A percentile compares a stretch with the other conserved stretches of the same genome.
These are phyloP conservation scores for Fagus crenata DNA, from an alignment of 306 rosid genomes.

Conservation along the genomic window DNA sequence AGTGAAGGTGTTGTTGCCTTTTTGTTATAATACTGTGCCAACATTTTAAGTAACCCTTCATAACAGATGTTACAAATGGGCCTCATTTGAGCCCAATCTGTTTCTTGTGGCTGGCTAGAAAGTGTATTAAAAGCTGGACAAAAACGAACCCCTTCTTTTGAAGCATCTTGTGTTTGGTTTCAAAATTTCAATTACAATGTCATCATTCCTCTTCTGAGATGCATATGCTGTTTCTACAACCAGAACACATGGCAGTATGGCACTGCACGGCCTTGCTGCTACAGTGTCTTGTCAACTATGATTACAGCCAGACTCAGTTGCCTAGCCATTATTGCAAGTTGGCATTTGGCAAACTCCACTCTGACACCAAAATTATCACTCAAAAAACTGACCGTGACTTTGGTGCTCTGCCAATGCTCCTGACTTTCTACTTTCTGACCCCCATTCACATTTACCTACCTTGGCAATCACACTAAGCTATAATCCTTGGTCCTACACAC, in stretches of 20 bases:
- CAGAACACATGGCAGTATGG: too few relatives aligned
- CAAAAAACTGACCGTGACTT: not conserved
- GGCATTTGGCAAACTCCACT: conserved; percentile 2
- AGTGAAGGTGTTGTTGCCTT: not conserved
- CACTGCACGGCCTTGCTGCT: not conserved
- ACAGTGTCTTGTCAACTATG: not conserved
- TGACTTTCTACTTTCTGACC: not conserved
- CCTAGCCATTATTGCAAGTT: conserved; percentile 7
- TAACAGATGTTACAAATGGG: too few relatives aligned
- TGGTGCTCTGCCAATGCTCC: not conserved
- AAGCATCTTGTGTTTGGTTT: too few relatives aligned
- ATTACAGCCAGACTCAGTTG: conserved; percentile 5
- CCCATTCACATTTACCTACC: too few relatives aligned
- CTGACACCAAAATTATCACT: conserved; percentile 22
- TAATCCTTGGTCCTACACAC: too few relatives aligned
- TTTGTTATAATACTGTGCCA: too few relatives aligned
- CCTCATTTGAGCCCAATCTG: too few relatives aligned
- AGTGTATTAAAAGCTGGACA: too few relatives aligned
- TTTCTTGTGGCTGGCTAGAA: too few relatives aligned
- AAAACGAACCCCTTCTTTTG: too few relatives aligned
- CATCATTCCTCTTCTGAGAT: not conserved
- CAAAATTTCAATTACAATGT: not conserved
- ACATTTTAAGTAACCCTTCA: too few relatives aligned
- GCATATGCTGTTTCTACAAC: not conserved
- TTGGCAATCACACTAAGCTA: too few relatives aligned